Evolutionary conservation across 208 protist genomes (phyloP).

Genomic region (Pavlovales sp.): DNA sequence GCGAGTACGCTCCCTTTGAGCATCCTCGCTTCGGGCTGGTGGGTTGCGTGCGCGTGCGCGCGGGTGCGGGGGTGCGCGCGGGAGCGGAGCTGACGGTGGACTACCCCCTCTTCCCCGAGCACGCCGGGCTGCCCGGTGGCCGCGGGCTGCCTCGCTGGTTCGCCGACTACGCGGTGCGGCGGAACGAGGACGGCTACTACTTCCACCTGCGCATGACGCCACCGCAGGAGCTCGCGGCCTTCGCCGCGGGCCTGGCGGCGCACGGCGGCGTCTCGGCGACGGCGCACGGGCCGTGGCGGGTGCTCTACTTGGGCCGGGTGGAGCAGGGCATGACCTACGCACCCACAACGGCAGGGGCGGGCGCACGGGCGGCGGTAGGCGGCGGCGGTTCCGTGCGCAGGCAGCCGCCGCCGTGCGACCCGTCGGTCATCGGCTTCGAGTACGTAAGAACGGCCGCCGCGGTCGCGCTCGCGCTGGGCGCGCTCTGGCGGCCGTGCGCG

Average conservation of each 20-base stretch:
- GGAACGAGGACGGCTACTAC: constrained; percentile 34
- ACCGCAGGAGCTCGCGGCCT: neutral
- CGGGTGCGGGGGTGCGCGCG: neutral
- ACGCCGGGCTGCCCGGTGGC: neutral
- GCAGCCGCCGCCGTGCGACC: neutral
- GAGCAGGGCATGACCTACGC: constrained; percentile 40
- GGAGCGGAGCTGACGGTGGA: neutral
- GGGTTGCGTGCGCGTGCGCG: neutral
- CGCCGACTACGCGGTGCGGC: neutral
- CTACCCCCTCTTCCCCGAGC: neutral
- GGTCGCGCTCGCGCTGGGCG: neutral
- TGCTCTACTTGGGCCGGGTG: constrained; percentile 4
- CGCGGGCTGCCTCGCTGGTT: neutral
- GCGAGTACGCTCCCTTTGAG: neutral
- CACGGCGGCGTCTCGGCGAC: neutral
- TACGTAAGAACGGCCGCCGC: constrained; percentile 14
- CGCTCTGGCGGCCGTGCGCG: neutral
- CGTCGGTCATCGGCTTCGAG: constrained; percentile 17
- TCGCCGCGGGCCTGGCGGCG: neutral
- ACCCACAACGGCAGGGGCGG: no score
- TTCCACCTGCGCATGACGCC: neutral
- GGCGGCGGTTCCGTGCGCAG: no score
- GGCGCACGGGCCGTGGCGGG: constrained; percentile 27
- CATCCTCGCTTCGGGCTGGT: neutral
- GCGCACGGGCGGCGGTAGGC: neutral